Percentiles rank a stretch among this genome's conserved stretches.
Conservation (phyloP, 2,329 filamentous ascomycete species). For the Dactylonectria estremocensis region DNA sequence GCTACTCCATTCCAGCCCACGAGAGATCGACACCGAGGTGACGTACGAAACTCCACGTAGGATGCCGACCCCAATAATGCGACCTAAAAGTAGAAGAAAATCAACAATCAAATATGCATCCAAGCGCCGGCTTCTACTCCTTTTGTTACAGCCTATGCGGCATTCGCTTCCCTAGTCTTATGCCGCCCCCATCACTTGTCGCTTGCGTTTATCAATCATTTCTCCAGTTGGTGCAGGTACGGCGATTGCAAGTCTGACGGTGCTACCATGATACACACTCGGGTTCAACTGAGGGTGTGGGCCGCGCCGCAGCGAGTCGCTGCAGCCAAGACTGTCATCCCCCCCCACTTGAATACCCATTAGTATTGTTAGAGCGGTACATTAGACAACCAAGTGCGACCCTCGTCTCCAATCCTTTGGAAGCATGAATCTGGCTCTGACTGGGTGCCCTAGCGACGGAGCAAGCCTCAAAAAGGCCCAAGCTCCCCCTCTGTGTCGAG, state of each 20-base stretch:
- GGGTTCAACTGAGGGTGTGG: constrained; percentile 36
- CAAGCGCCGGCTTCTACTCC: constrained; percentile 11
- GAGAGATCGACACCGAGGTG: constrained; percentile 29
- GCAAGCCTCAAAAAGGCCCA: constrained; percentile 35
- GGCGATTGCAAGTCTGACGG: constrained; percentile 42
- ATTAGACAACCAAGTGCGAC: constrained; percentile 25
- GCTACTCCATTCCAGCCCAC: constrained; percentile 19
- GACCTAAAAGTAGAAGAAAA: constrained; percentile 16
- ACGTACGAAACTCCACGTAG: not conserved
- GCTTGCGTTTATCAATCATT: constrained; percentile 35
- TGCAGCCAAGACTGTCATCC: constrained; percentile 39
- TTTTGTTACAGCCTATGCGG: constrained; percentile 10
- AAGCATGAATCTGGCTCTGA: constrained; percentile 9
- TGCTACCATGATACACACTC: constrained; percentile 44
- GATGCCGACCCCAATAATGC: not conserved
- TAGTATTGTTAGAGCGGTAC: constrained; percentile 40
- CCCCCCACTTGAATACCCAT: constrained; percentile 38
- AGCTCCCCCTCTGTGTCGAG: constrained; percentile 36
- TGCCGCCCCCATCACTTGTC: constrained; percentile 34
- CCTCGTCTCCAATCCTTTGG: constrained; percentile 21
- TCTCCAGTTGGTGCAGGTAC: constrained; percentile 39
- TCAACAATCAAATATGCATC: constrained; percentile 13
- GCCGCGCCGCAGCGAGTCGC: constrained; percentile 38
- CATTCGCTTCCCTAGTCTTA: constrained; percentile 30
- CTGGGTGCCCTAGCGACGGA: constrained; percentile 23